Conservation (phyloP, 257 asterid species). For the Lantana camara region DNA sequence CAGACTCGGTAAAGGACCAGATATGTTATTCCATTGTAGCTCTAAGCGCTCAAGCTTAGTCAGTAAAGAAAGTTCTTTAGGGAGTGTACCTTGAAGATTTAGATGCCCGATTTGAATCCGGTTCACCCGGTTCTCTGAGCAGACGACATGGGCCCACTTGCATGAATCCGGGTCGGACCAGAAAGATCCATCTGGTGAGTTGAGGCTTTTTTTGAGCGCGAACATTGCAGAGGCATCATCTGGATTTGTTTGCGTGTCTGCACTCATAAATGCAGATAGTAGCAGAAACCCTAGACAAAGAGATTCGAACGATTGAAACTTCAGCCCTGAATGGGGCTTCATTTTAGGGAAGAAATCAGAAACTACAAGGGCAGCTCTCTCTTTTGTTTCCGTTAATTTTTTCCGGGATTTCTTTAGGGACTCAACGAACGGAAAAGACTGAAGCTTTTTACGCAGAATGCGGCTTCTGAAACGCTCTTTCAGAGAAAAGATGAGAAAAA, state of each 20-base stretch:
- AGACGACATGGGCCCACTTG: constrained; percentile 63
- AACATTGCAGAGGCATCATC: constrained; percentile 69
- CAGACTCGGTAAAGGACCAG: constrained; percentile 80
- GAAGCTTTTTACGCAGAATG: neutral
- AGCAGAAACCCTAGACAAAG: constrained; percentile 42
- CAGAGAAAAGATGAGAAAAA: constrained; percentile 13
- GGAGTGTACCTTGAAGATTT: constrained; percentile 72
- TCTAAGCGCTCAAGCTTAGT: constrained; percentile 71
- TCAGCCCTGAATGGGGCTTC: constrained; percentile 45
- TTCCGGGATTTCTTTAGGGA: neutral
- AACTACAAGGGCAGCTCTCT: neutral
- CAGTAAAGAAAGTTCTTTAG: constrained; percentile 56
- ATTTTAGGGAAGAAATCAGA: constrained; percentile 30
- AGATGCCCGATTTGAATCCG: constrained; percentile 83
- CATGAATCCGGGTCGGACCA: constrained; percentile 95
- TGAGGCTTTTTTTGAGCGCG: constrained; percentile 70
- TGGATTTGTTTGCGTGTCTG: constrained; percentile 38
- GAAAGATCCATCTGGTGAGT: constrained; percentile 44
- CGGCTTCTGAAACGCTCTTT: neutral
- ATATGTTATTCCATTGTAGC: constrained; percentile 80
- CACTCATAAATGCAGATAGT: constrained; percentile 34
- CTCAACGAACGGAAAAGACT: neutral
- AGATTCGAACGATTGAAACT: constrained; percentile 42
- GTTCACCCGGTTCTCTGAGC: constrained; percentile 71
- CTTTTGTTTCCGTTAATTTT: neutral